Conservation (phyloP, 129 eudicot species). For the Artemisia annua region DNA sequence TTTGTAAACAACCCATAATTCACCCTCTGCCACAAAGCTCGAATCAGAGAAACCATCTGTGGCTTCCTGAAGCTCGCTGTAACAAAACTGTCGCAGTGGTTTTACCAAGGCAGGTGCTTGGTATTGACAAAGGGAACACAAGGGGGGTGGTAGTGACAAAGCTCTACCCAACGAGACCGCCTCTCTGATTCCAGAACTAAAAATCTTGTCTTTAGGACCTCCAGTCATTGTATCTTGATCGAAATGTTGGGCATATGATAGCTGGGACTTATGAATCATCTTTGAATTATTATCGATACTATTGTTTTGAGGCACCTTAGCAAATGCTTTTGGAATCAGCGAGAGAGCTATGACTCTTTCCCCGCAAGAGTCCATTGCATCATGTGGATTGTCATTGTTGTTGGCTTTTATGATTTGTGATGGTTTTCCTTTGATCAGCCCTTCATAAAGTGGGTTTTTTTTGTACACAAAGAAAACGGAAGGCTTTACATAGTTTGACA, state of each 20-base stretch:
- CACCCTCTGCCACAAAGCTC: conserved; percentile 78
- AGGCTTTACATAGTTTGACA: conserved; percentile 27
- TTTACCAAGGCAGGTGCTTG: conserved; percentile 87
- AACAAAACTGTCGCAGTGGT: conserved; percentile 66
- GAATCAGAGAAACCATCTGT: conserved; percentile 66
- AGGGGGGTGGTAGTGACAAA: conserved; percentile 79
- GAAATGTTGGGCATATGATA: conserved; percentile 10
- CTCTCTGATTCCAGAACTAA: conserved; percentile 62
- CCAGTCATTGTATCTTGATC: conserved; percentile 9
- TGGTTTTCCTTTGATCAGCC: conserved; percentile 38
- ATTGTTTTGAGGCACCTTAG: conserved; percentile 41
- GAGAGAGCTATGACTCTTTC: conserved; percentile 56
- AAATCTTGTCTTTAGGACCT: conserved; percentile 23
- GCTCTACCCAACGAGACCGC: conserved; percentile 65
- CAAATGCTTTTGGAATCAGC: neutral
- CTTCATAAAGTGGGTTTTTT: conserved; percentile 78
- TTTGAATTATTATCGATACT: conserved; percentile 16
- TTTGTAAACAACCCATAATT: conserved; percentile 67
- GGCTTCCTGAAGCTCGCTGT: conserved; percentile 72
- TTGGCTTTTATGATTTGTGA: conserved; percentile 23
- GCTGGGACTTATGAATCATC: conserved; percentile 19
- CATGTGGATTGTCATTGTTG: conserved; percentile 16
- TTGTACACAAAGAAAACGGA: conserved; percentile 63
- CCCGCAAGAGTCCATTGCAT: conserved; percentile 32
- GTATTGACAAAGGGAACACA: conserved; percentile 79